Base-by-base conservation (phyloP, 1,139 yeast species). In the Saccharomycopsis phalli region DNA sequence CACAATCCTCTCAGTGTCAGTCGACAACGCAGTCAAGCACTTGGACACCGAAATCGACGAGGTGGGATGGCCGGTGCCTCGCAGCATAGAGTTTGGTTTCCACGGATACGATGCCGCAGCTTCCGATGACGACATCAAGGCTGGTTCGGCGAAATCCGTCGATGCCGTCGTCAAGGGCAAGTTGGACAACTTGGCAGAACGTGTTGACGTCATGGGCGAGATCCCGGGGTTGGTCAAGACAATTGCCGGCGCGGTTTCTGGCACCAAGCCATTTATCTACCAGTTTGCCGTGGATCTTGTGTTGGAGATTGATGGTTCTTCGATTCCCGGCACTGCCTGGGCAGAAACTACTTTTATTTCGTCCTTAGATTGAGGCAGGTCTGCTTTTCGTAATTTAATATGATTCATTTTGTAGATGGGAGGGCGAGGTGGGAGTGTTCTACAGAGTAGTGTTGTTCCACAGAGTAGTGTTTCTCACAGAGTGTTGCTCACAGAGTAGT, bases 151-250 rank as follows among this genome's bases (percentile, higher is more conserved):
- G 29, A 53, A 53, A 18, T 50, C 53, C 21, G 65, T 63, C 31
- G 59, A 56, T 21, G 76, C 69, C 31, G 56, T 56, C 13, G 71
- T 79, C 27, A 57, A 55, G 31, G 88, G 87, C 44, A 63, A 66
- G 13, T 68, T 88, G 51, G 59, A 59, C 18, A 62, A 69, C 38
- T 63, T 83, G 51, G 77, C 84, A 41, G 96, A 86, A 64, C 76
- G 97, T 56, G 88, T 91, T 44, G 98, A 91, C 62, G 97, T 91
- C 47, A 87, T 91, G 96, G 87, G 91, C 33, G 98, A 91, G 65
- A 81, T 91, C 47, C 98, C 98, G 34, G 80, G 75, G 51, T 87
- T 91, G 62, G 94, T 91, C 50, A 91, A 91, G 63, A 82, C 80
- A 53, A 83, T 91, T 47, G 97, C 86, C 33, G 77, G 88, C 49